Base-by-base conservation (phyloP, 2,329 filamentous ascomycete genomes). In the Penicillium psychrosexuale region DNA sequence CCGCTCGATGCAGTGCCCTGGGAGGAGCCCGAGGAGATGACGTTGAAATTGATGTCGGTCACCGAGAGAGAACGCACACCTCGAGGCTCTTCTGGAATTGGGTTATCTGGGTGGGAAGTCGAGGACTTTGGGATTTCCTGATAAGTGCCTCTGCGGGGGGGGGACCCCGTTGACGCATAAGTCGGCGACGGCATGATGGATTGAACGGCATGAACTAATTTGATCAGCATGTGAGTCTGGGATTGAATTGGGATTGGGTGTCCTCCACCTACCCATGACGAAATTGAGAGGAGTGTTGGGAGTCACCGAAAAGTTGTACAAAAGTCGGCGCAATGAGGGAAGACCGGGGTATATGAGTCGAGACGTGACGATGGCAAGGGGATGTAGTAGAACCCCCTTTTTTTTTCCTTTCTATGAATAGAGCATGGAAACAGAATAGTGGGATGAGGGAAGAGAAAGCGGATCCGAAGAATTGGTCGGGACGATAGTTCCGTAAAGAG, bases 11-110 rank as follows among this genome's bases (percentile, higher is more conserved):
- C 62, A 17, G 72, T 70, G 30, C 64, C 66, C 51, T 66, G 64
- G 13, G 71, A 71, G 6, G 70, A 66, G 7, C 59, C 55, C 4
- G 60, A 63, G 8, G 66, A 69, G 22, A 47, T 39, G 19, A 64
- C 61, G 53, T 65, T 68, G 56, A 70, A 67, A 37, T 62, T 66
- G 17, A 60, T 64, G 31, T 70, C 68, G 12, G 71, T 69, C n/a
- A 74, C 63, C 27, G 70, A 72, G 13, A 75, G 59, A 11, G 72
- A 70, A 42, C 70, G 69, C 15, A 74, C 68, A 5, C 65, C 65
- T 19, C 64, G 68, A 49, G 77, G 78, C 60, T 79, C 77, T 68
- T 78, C 74, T 5, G 77, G 78, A 49, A 80, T 72, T 12, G 77
- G 77, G 60, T 79, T 75, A 47, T 74, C 67, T 13, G 78, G 77